Evolutionary conservation across 768 basidiomycete species (phyloP), one percentile per base, ranked within the genome.

Genomic region (Russula ochroleuca): DNA sequence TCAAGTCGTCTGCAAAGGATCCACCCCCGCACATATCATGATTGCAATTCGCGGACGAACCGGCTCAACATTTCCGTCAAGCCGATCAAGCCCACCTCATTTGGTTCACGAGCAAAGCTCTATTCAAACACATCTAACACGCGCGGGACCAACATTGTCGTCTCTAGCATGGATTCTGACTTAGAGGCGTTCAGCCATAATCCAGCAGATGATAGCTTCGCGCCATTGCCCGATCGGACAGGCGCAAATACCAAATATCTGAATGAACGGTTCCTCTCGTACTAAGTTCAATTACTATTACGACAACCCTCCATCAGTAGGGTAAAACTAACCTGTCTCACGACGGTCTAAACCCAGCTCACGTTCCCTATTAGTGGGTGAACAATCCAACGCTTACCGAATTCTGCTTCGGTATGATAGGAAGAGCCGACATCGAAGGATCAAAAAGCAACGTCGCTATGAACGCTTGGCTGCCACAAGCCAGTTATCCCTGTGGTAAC

Each of bases 251-350:
- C 85, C 85, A 86, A 86, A 81, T 86, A 85, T 85, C 83, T 83
- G 85, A 85, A 87, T 84, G 82, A 83, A 83, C 83, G 79, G 85
- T 87, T 86, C 85, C 85, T 86, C 85, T 85, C 81, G 82, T 86
- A 86, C 85, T 86, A 85, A 83, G 83, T 82, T 83, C 82, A 83
- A 86, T 85, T 86, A 84, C 84, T 83, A 79, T 86, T 82, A 80
- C 79, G 81, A 84, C 77, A 78, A 85, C 83, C 73, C 82, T 82
- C 81, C 85, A 86, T 85, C 83, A 86, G 83, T 85, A 87, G 84
- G 83, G 85, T 86, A 87, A 86, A 86, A 87, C 84, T 86, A 87
- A 86, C 84, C 85, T 86, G 84, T 87, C 85, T 85, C 85, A 86
- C 83, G 81, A 86, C 81, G 82, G 85, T 85, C 85, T 85, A 86